phyloP scores from a whole-genome alignment of 1,284 basidiomycete genomes.

The Moesziomyces antarcticus region DNA sequence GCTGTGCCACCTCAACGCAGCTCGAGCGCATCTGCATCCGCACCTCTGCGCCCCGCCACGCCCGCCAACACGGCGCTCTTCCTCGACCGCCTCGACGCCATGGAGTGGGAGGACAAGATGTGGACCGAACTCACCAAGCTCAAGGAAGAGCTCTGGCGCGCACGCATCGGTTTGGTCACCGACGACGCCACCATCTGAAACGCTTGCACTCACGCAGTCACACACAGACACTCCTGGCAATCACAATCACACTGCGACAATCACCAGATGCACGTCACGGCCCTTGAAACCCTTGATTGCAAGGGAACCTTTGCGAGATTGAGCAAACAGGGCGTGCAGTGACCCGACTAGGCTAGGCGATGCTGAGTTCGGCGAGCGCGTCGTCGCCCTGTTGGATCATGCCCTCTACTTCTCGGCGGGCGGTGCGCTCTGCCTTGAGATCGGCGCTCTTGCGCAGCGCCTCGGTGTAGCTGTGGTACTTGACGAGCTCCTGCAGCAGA shows the following conservation, averaged over 20 bases:
- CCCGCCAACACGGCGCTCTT: slow-evolving; percentile 20
- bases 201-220: neutral
- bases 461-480: slow-evolving; percentile 95
- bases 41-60: neutral
- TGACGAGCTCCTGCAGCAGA: slow-evolving; percentile 88
- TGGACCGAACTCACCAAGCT: slow-evolving; percentile 59
- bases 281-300: too few relatives aligned
- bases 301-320: too few relatives aligned
- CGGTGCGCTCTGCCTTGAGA: slow-evolving; percentile 40
- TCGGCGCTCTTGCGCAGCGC: slow-evolving; percentile 71
- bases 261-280: too few relatives aligned
- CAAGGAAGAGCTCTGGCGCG: slow-evolving; percentile 58
- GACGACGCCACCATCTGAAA: slow-evolving; percentile 6
- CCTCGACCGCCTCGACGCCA: slow-evolving; percentile 23
- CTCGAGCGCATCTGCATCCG: slow-evolving; percentile 3
- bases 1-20: slow-evolving; percentile 9
- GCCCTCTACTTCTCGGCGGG: slow-evolving; percentile 41
- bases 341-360: neutral
- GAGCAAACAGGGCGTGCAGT: too few relatives aligned
- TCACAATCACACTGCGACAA: too few relatives aligned
- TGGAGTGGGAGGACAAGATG: slow-evolving; percentile 62
- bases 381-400: slow-evolving; percentile 41
- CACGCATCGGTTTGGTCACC: slow-evolving; percentile 43
- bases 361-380: slow-evolving; percentile 18
- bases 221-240: neutral